Base-by-base conservation (phyloP, 306 rosid genomes). In the Quercus aquifolioides region DNA sequence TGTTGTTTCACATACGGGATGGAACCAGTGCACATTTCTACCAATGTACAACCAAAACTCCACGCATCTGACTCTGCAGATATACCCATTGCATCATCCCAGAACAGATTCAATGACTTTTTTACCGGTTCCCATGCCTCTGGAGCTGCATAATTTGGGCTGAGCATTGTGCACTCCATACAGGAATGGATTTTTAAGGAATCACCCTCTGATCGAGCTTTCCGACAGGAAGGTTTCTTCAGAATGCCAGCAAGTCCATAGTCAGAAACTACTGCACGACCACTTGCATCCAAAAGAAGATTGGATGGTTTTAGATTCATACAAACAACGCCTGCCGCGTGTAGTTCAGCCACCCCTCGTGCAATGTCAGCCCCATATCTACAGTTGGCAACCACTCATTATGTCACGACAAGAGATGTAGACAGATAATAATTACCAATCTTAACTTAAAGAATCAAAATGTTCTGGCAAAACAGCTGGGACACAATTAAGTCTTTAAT, bases 41-140 rank as follows among this genome's bases (percentile, higher is more conserved):
- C 99, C 94, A 95, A 84, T 25, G 99, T 95, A 88, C 98, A 95
- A 82, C 98, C 99, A 88, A 93, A 95, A 91, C 99, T 95, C 99
- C 99, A 95, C 23, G 99, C 98, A 87, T 95, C 99, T 49, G 98
- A 95, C 85, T 95, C 98, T 18, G 90, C 81, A 85, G 99, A 95
- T 84, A 95, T 91, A 81, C 98, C 99, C 67, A 94, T 90, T 46
- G 90, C 97, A 79, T 95, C 98, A 80, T 95, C 99, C 99, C 99
- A 95, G 74, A 95, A 93, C 78, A 90, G 84, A 86, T 91, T 93
- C 74, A 95, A 81, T 8, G 95, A 84, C 83, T 95, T 95, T 84
- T 91, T 92, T 84, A 90, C 96, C 21, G 99, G 99, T 77, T 95
- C 99, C 99, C 98, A 95, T 56, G 96, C 99, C 92, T 95, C 99